A percentile compares a stretch with the other conserved stretches of the same genome.
Conservation (phyloP, 1,284 basidiomycete genomes). For the Papiliotrema flavescens region DNA sequence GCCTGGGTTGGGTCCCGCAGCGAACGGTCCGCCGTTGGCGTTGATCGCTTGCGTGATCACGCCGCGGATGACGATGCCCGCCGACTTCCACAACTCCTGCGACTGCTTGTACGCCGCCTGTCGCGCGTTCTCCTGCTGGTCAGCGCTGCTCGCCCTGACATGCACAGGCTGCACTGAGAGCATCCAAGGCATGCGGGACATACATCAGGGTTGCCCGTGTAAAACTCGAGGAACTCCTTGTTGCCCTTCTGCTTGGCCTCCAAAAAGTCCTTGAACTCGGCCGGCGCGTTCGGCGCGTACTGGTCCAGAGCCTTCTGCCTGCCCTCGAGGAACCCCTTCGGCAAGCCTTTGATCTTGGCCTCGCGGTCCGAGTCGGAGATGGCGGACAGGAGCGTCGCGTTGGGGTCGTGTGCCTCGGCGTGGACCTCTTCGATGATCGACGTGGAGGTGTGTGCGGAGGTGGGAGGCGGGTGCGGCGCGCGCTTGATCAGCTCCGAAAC, state of each 20-base stretch:
- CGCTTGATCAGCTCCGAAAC: slow-evolving; percentile 54
- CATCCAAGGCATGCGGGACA: slow-evolving; percentile 2
- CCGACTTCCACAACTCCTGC: slow-evolving; percentile 36
- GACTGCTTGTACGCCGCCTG: slow-evolving; percentile 31
- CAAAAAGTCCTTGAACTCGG: slow-evolving; percentile 56
- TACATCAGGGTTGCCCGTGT: slow-evolving; percentile 29
- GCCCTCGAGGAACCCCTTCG: slow-evolving; percentile 50
- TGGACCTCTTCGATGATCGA: slow-evolving; percentile 52
- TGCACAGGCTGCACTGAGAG: not conserved
- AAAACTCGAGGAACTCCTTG: slow-evolving; percentile 50
- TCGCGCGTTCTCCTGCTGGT: slow-evolving; percentile 18
- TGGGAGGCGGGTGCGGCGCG: slow-evolving; percentile 48
- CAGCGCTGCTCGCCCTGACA: not conserved
- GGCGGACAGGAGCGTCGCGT: slow-evolving; percentile 54
- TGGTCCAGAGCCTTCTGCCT: slow-evolving; percentile 50
- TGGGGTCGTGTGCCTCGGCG: slow-evolving; percentile 59
- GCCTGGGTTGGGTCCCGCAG: slow-evolving; percentile 32
- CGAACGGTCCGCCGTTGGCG: slow-evolving; percentile 30
- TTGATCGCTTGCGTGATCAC: slow-evolving; percentile 36
- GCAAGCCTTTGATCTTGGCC: slow-evolving; percentile 50
- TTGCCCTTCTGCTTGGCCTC: slow-evolving; percentile 55
- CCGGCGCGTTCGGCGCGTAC: slow-evolving; percentile 51
- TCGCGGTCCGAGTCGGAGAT: slow-evolving; percentile 56
- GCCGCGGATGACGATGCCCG: slow-evolving; percentile 37
- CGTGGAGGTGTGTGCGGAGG: slow-evolving; percentile 30